phyloP scores from a whole-genome alignment of 768 basidiomycete genomes.

The Cytidiella melzeri region DNA sequence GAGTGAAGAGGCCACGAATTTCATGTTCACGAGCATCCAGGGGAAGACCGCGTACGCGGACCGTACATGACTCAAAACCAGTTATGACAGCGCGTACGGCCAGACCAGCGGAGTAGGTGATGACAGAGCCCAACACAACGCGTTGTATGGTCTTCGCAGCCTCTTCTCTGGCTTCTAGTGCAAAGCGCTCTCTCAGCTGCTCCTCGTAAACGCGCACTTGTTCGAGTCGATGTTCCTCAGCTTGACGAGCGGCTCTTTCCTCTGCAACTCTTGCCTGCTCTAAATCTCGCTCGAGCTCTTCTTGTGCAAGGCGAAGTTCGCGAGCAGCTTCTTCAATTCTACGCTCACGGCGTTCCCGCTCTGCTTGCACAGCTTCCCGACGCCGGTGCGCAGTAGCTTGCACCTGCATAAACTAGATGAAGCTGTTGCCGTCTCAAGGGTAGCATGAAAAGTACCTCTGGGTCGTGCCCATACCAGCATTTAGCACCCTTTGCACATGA shows the following conservation, averaged over 20 bases:
- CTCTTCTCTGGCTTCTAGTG: constrained; percentile 28
- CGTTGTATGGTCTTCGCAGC: constrained; percentile 37
- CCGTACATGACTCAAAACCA: constrained; percentile 58
- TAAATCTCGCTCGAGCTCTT: too few relatives aligned
- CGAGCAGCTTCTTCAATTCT: too few relatives aligned
- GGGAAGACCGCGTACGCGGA: constrained; percentile 47
- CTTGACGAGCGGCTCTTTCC: constrained; percentile 17
- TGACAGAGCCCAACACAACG: constrained; percentile 44
- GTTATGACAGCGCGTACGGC: constrained; percentile 48
- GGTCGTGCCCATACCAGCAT: background rate
- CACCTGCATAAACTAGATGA: background rate
- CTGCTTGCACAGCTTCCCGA: background rate
- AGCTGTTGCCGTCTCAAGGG: background rate
- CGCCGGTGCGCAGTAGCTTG: background rate
- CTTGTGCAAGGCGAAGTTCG: background rate
- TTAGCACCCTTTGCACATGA: background rate
- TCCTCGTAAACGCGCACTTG: too few relatives aligned
- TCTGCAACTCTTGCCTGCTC: constrained; percentile 12
- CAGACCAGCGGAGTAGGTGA: constrained; percentile 52
- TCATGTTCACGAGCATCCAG: constrained; percentile 24
- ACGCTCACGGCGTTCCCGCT: too few relatives aligned
- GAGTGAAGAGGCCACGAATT: constrained; percentile 37
- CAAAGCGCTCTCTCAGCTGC: too few relatives aligned
- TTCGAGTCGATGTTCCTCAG: too few relatives aligned
- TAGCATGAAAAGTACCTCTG: background rate